Conservation (phyloP, 345 rosid genomes). For the Corymbia maculata region DNA sequence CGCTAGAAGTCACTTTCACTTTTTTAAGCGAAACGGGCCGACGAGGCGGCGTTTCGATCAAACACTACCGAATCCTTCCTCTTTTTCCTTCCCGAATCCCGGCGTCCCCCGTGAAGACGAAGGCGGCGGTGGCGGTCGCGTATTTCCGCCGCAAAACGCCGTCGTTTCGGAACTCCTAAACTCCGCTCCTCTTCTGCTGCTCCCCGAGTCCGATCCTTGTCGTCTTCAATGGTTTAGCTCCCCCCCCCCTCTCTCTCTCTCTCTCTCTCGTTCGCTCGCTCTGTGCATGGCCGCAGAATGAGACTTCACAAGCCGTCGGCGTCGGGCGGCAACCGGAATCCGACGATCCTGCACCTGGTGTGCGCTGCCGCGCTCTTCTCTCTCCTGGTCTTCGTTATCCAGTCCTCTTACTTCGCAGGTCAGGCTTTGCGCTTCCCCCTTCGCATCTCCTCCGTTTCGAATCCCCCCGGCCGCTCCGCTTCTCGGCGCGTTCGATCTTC, state of each 20-base stretch:
- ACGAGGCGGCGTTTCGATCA: not conserved
- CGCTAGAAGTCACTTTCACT: not conserved
- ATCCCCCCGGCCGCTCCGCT: not conserved
- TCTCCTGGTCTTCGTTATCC: constrained; percentile 47
- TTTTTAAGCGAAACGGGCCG: not conserved
- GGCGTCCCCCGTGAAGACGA: not conserved
- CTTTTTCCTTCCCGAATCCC: not conserved
- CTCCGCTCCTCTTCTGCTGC: not conserved
- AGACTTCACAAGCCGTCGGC: constrained; percentile 17
- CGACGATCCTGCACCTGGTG: constrained; percentile 38
- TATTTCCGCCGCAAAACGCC: not conserved
- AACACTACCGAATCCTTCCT: not conserved
- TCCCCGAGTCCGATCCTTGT: not conserved
- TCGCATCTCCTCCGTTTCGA: not conserved
- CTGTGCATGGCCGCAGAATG: constrained; percentile 15
- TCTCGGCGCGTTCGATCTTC: not conserved
- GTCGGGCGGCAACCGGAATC: constrained; percentile 19
- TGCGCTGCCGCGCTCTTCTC: constrained; percentile 47
- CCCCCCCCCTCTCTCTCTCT: not conserved
- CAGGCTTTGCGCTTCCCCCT: not conserved
- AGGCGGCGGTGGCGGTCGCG: not conserved
- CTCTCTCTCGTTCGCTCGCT: not conserved
- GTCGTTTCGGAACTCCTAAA: not conserved
- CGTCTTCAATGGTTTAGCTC: not conserved
- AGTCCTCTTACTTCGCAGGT: constrained; percentile 69